Percentiles rank a stretch among this genome's conserved stretches.
Evolutionary conservation across 768 basidiomycete genomes (phyloP).

Genomic region (Glaciozyma martinii): DNA sequence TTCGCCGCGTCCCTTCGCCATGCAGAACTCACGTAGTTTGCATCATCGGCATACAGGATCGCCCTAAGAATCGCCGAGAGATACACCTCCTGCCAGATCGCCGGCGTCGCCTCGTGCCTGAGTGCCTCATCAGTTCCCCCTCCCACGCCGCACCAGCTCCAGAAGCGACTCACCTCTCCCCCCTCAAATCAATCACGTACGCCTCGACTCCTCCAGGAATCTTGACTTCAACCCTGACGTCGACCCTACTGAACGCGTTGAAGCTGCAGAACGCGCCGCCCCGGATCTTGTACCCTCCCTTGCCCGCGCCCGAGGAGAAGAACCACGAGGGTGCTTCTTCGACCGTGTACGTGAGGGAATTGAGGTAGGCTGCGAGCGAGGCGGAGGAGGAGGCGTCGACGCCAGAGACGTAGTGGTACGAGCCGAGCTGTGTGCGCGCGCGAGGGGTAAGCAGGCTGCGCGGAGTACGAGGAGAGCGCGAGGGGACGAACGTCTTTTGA

Average conservation of each 20-base stretch:
- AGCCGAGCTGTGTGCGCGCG: slow-evolving; percentile 62
- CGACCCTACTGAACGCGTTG: slow-evolving; percentile 94
- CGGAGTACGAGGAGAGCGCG: not conserved
- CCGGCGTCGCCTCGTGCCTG: slow-evolving; percentile 80
- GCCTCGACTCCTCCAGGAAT: slow-evolving; percentile 95
- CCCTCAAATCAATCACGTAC: slow-evolving; percentile 85
- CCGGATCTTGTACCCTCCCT: slow-evolving; percentile 73
- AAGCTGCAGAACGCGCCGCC: slow-evolving; percentile 93
- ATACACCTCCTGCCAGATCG: slow-evolving; percentile 96
- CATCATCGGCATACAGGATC: slow-evolving; percentile 92
- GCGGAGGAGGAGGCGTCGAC: slow-evolving; percentile 97
- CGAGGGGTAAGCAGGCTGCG: not conserved
- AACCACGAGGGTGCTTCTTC: slow-evolving; percentile 92
- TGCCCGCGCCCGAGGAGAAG: slow-evolving; percentile 49
- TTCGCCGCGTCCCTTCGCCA: not conserved
- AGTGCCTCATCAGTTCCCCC: not conserved
- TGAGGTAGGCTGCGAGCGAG: slow-evolving; percentile 93
- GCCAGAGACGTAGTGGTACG: slow-evolving; percentile 97
- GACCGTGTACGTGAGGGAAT: slow-evolving; percentile 91
- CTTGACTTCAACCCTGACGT: slow-evolving; percentile 93
- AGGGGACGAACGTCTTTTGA: slow-evolving; percentile 67
- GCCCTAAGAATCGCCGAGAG: slow-evolving; percentile 83
- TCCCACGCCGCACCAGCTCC: not conserved
- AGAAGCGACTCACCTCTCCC: slow-evolving; percentile 66
- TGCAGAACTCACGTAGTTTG: slow-evolving; percentile 53